A percentile compares a stretch with the other conserved stretches of the same genome.
phyloP scores from a whole-genome alignment of 768 basidiomycete genomes.

The Leccinellum luteum region DNA sequence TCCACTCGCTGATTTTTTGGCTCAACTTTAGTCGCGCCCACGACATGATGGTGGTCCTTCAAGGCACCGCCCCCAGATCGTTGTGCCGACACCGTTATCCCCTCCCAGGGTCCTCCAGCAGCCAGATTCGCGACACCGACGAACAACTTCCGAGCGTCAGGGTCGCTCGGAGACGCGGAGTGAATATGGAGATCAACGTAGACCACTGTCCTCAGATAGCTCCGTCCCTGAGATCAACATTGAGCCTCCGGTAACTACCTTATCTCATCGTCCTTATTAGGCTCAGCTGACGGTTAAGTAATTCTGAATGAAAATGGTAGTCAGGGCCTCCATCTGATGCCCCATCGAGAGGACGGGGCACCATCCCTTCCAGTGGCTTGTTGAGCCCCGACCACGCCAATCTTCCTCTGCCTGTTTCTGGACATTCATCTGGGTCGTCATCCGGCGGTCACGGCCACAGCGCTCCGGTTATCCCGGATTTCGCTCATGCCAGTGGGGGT shows the following conservation, averaged over 20 bases:
- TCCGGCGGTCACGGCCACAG: constrained; percentile 11
- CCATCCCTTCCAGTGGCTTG: constrained; percentile 12
- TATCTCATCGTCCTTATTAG: constrained; percentile 4
- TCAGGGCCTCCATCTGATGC: constrained; percentile 33
- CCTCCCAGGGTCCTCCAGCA: constrained; percentile 20
- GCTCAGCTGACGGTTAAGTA: constrained; percentile 13
- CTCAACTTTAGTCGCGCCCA: constrained; percentile 14
- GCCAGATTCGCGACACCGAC: constrained; percentile 15
- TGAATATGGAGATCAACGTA: constrained; percentile 19
- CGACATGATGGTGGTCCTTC: constrained; percentile 14
- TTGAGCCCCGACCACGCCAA: constrained; percentile 34
- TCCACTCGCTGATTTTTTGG: not conserved
- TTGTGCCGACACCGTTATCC: constrained; percentile 27
- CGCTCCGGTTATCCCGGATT: constrained; percentile 13
- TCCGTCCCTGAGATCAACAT: constrained; percentile 34
- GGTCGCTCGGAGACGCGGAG: constrained; percentile 19
- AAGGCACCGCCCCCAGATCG: constrained; percentile 21
- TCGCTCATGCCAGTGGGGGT: constrained; percentile 9
- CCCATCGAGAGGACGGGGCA: constrained; percentile 26
- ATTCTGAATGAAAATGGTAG: constrained; percentile 14
- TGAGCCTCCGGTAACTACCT: constrained; percentile 29
- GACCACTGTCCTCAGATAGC: constrained; percentile 31
- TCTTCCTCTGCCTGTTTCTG: constrained; percentile 25
- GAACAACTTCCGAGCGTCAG: constrained; percentile 25
- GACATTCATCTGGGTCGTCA: constrained; percentile 3